These are phyloP conservation scores for Rhodotorula sp. DNA, from an alignment of 1,284 basidiomycete species.

Conservation along the genomic window DNA sequence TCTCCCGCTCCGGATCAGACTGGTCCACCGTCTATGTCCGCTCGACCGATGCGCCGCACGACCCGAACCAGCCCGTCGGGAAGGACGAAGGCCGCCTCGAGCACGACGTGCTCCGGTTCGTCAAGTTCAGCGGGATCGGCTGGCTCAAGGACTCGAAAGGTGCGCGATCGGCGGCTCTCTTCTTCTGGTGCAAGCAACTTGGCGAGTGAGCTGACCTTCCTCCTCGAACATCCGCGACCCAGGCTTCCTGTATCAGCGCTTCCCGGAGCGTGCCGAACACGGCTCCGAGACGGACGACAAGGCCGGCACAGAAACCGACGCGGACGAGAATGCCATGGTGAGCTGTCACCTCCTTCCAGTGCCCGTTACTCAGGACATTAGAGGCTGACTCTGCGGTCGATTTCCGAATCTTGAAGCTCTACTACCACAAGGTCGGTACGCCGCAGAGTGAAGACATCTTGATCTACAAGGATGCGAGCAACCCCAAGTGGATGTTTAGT, in stretches of 20 bases:
- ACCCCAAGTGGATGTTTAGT: slow-evolving; percentile 65
- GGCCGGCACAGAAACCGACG: slow-evolving; percentile 63
- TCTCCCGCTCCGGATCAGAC: slow-evolving; percentile 74
- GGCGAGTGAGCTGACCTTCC: not conserved
- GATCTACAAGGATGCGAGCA: slow-evolving; percentile 61
- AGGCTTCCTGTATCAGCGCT: slow-evolving; percentile 68
- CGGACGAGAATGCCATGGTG: slow-evolving; percentile 62
- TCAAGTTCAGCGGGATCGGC: slow-evolving; percentile 68
- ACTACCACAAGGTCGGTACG: slow-evolving; percentile 70
- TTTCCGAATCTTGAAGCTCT: slow-evolving; percentile 52
- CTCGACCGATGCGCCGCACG: slow-evolving; percentile 59
- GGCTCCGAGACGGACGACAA: slow-evolving; percentile 57
- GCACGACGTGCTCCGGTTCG: slow-evolving; percentile 65
- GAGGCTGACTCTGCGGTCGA: too few species aligned
- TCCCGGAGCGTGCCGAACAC: slow-evolving; percentile 50
- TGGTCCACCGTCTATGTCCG: slow-evolving; percentile 59
- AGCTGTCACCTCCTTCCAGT: not conserved
- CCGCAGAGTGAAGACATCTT: slow-evolving; percentile 68
- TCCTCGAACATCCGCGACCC: not conserved
- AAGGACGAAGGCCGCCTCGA: slow-evolving; percentile 58
- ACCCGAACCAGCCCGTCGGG: slow-evolving; percentile 51
- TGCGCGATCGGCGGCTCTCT: not conserved
- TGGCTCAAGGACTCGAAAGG: slow-evolving; percentile 73
- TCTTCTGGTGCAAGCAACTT: not conserved
- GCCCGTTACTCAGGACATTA: too few species aligned